Conservation (phyloP, 768 basidiomycete genomes). For the Basidioascus undulatus region DNA sequence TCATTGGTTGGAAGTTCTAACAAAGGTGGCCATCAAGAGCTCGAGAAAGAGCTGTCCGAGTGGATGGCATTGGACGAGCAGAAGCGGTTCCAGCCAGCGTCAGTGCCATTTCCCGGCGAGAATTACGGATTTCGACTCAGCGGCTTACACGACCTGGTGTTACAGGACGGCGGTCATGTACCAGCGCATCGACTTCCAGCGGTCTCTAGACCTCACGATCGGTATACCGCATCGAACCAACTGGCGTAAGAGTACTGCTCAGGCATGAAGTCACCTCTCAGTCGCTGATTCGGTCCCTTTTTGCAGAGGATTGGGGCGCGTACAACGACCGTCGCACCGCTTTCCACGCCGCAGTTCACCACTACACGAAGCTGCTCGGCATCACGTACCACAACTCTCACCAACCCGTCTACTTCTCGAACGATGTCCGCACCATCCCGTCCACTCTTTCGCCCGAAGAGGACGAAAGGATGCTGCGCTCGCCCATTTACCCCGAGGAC, state of each 20-base stretch:
- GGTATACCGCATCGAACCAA: conserved; percentile 36
- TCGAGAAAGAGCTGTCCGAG: conserved; percentile 39
- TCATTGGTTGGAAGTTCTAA: too few relatives aligned
- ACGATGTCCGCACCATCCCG: not conserved
- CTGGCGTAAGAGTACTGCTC: too few relatives aligned
- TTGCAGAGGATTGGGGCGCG: conserved; percentile 33
- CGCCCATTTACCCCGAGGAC: too few relatives aligned
- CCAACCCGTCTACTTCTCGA: conserved; percentile 28
- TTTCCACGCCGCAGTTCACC: conserved; percentile 51
- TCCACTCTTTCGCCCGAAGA: not conserved
- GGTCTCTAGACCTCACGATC: conserved; percentile 42
- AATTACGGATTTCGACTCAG: too few relatives aligned
- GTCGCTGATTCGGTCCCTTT: not conserved
- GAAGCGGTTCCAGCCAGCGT: conserved; percentile 53
- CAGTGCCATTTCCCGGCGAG: too few relatives aligned
- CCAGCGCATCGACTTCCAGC: conserved; percentile 42
- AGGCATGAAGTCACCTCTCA: not conserved
- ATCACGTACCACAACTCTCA: conserved; percentile 36
- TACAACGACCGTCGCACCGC: conserved; percentile 40
- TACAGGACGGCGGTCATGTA: conserved; percentile 34
- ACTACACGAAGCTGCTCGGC: conserved; percentile 42
- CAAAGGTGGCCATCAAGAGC: too few relatives aligned
- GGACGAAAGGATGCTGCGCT: not conserved
- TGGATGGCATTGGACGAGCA: conserved; percentile 59
- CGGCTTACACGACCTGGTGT: too few relatives aligned